Conservation (phyloP, 495 filamentous ascomycete genomes). For the Daldinia caldariorum region DNA sequence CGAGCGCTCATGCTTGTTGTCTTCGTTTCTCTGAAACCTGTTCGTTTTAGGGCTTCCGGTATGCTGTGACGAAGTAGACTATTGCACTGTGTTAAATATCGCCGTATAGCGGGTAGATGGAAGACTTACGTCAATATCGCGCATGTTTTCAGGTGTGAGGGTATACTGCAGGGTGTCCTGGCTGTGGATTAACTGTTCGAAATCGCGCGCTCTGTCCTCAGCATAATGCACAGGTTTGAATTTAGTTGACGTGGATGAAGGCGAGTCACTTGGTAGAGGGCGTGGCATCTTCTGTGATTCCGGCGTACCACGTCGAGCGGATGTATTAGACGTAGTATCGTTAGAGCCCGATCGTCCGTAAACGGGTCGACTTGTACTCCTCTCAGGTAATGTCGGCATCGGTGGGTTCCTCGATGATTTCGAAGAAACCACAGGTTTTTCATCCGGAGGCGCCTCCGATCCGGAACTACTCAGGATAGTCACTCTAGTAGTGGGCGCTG, state of each 20-base stretch:
- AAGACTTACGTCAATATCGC: constrained; percentile 80
- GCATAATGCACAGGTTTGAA: constrained; percentile 57
- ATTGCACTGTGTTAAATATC: constrained; percentile 47
- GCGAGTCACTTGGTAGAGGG: constrained; percentile 42
- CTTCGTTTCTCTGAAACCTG: constrained; percentile 56
- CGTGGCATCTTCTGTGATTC: constrained; percentile 44
- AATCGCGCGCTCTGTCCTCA: constrained; percentile 59
- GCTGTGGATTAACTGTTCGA: constrained; percentile 90
- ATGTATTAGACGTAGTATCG: constrained; percentile 23
- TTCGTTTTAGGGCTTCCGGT: constrained; percentile 51
- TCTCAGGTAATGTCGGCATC: constrained; percentile 53
- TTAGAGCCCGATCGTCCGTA: constrained; percentile 37
- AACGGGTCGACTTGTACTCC: constrained; percentile 49
- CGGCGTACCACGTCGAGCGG: constrained; percentile 29
- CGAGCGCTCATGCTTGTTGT: constrained; percentile 50
- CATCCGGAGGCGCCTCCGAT: constrained; percentile 46
- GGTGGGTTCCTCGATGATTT: constrained; percentile 42
- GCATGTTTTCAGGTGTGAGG: constrained; percentile 87
- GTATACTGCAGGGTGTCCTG: constrained; percentile 94
- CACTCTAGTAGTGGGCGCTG: constrained; percentile 50
- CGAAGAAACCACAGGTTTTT: constrained; percentile 37
- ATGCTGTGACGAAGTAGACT: constrained; percentile 49
- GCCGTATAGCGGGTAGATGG: neutral
- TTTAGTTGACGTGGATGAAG: constrained; percentile 55
- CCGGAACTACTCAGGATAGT: constrained; percentile 47